Evolutionary conservation across 2,329 filamentous ascomycete genomes (phyloP), one percentile per base, ranked within the genome.

Genomic region (Colletotrichum cereale): DNA sequence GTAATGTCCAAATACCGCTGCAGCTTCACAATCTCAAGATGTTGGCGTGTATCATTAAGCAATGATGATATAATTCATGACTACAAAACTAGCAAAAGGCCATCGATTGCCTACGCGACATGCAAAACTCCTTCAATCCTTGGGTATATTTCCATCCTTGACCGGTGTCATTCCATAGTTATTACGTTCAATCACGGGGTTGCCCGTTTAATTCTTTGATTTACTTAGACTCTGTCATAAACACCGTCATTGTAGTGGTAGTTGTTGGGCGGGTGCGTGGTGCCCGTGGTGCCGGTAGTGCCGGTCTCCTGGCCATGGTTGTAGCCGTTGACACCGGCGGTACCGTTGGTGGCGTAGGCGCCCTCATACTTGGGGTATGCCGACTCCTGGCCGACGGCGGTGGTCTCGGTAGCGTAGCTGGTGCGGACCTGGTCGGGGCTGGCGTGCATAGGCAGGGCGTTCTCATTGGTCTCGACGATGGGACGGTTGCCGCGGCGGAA

Each of bases 351-450:
- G n/a, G 58, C 52, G 40, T 72, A 72, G 5, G 52, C 50, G 14
- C 53, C 53, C 16, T 74, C 74, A 10, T 65, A 62, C 29, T 76
- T 77, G 74, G 78, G 76, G 24, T 77, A 72, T 21, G 53, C 62
- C 10, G 60, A 34, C 16, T 73, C 71, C 38, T 68, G 71, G 40
- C 75, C 77, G 48, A 82, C 77, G 47, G 79, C 79, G 34, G 78
- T 84, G 65, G 74, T 77, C 70, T 79, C 85, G 16, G 80, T 84
- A 73, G 75, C 80, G 73, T 84, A 80, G 78, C 84, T 86, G 75
- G 81, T 82, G 47, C 84, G 82, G 77, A 86, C 77, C 78, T 84
- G 76, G 38, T 79, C 78, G 2, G 83, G 83, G 14, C 78, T 79
- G n/a, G 83, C 77, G 75, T 85, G 83, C 74, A 77, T 76, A 10